Conservation (phyloP, 2,329 filamentous ascomycete genomes). For the Alternaria infectoria region DNA sequence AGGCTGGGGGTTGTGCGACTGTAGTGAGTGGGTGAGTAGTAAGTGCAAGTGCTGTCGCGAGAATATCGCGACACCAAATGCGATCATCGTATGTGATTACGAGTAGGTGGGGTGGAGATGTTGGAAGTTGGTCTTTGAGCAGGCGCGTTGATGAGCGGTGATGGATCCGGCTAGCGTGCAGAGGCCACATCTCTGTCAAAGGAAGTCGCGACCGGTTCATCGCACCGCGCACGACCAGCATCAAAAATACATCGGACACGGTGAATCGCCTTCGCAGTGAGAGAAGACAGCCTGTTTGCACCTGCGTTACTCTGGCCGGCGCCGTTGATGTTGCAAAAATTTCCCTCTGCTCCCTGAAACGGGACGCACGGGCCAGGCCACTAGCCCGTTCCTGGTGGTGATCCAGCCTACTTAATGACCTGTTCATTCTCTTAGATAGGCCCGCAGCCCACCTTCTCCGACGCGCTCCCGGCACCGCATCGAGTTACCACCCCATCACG, state of each 20-base stretch:
- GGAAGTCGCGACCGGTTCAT: slow-evolving; percentile 19
- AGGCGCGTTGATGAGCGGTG: slow-evolving; percentile 25
- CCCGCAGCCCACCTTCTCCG: slow-evolving; percentile 40
- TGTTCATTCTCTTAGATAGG: slow-evolving; percentile 33
- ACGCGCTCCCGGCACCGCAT: slow-evolving; percentile 35
- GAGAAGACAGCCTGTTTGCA: not conserved
- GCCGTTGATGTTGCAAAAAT: slow-evolving; percentile 35
- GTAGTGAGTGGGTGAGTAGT: not conserved
- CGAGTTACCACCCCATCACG: slow-evolving; percentile 33
- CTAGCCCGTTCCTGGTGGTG: slow-evolving; percentile 25
- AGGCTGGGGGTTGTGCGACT: not conserved
- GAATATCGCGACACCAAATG: not conserved
- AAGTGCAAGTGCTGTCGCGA: not conserved
- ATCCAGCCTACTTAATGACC: slow-evolving; percentile 25
- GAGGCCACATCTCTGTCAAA: slow-evolving; percentile 25
- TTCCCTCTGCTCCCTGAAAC: slow-evolving; percentile 39
- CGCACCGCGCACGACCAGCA: not conserved
- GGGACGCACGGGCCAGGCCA: slow-evolving; percentile 22
- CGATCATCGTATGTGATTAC: not conserved
- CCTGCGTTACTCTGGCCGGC: slow-evolving; percentile 15
- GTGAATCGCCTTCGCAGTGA: not conserved
- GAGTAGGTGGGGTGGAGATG: not conserved
- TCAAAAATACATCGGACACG: not conserved
- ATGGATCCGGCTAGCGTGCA: slow-evolving; percentile 28
- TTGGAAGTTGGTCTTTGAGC: slow-evolving; percentile 11